Evolutionary conservation across 2,329 filamentous ascomycete species (phyloP).

Genomic region (Pyrenophora graminea): DNA sequence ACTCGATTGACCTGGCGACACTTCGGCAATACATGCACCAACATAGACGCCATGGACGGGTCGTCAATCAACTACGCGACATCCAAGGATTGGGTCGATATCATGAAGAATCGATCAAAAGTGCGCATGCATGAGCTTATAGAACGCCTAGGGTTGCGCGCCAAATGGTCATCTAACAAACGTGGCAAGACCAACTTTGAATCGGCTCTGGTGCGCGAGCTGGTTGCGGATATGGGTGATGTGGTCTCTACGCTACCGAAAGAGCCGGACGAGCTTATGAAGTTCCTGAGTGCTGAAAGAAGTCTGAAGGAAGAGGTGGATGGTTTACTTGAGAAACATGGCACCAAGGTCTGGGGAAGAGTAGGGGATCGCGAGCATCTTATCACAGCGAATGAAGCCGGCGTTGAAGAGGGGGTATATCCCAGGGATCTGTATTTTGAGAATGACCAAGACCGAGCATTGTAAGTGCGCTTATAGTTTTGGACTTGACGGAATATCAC

Average conservation of each 20-base stretch:
- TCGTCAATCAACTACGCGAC: constrained; percentile 36
- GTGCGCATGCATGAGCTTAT: constrained; percentile 46
- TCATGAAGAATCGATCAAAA: constrained; percentile 44
- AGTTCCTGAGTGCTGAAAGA: constrained; percentile 32
- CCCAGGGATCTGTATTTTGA: constrained; percentile 40
- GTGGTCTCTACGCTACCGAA: constrained; percentile 40
- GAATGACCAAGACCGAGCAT: constrained; percentile 34
- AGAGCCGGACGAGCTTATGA: constrained; percentile 40
- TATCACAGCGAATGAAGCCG: constrained; percentile 38
- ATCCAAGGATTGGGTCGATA: constrained; percentile 44
- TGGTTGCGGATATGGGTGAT: constrained; percentile 43
- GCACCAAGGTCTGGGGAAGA: constrained; percentile 39
- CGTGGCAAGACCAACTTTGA: constrained; percentile 46
- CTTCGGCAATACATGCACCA: constrained; percentile 13
- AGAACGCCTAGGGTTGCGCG: constrained; percentile 40
- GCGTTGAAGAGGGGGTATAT: constrained; percentile 39
- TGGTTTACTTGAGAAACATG: constrained; percentile 38
- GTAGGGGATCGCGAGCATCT: constrained; percentile 39
- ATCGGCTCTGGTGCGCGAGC: constrained; percentile 38
- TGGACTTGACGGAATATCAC: not conserved
- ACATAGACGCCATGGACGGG: constrained; percentile 26
- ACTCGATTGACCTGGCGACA: constrained; percentile 1
- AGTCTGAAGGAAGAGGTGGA: constrained; percentile 40
- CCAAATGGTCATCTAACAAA: constrained; percentile 46
- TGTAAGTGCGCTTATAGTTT: constrained; percentile 25